Evolutionary conservation across 306 rosid species (phyloP).

Genomic region (Castanea crenata): DNA sequence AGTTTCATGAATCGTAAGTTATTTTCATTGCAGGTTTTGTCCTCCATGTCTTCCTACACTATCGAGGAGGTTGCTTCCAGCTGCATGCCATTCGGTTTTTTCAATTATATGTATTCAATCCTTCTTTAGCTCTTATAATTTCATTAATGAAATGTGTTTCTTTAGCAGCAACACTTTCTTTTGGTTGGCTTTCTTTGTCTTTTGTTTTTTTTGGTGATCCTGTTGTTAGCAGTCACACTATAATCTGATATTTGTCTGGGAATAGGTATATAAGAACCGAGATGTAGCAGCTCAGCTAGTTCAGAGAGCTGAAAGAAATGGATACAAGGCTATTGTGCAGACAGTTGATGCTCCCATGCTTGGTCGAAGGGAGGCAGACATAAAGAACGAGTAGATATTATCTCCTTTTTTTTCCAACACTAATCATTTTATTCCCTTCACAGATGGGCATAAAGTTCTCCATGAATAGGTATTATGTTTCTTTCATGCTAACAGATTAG

Average conservation of each 20-base stretch:
- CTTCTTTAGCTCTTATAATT: conserved; percentile 3
- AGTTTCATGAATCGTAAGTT: neutral
- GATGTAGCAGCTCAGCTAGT: conserved; percentile 46
- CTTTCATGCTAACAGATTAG: neutral
- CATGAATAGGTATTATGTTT: neutral
- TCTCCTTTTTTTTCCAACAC: neutral
- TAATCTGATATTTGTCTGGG: neutral
- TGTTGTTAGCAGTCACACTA: neutral
- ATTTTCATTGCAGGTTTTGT: conserved; percentile 35
- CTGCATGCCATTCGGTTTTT: conserved; percentile 68
- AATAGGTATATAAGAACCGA: conserved; percentile 50
- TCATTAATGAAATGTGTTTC: neutral
- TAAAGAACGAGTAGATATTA: conserved; percentile 42
- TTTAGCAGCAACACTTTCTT: neutral
- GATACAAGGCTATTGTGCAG: conserved; percentile 58
- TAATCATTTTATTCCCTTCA: neutral
- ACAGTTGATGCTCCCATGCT: conserved; percentile 52
- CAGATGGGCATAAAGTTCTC: neutral
- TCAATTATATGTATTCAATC: conserved; percentile 52
- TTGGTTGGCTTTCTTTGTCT: neutral
- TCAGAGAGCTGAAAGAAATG: conserved; percentile 53
- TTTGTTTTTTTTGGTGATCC: neutral
- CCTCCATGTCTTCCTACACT: conserved; percentile 42
- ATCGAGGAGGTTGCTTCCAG: conserved; percentile 68
- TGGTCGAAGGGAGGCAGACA: conserved; percentile 73